phyloP scores from a whole-genome alignment of 768 basidiomycete species.

The Pleurotus eryngii region DNA sequence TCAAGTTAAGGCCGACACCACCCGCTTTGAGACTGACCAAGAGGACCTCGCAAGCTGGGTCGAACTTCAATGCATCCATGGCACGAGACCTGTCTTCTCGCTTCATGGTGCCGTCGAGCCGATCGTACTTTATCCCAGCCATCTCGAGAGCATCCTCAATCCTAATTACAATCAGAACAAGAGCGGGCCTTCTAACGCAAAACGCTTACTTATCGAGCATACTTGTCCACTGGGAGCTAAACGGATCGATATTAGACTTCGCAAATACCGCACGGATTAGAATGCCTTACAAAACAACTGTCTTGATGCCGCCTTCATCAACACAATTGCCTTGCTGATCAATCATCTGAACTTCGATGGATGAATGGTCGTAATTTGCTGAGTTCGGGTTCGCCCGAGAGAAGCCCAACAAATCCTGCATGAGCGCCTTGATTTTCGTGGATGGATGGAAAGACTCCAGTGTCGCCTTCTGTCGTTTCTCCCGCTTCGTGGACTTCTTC shows the following conservation, averaged over 20 bases:
- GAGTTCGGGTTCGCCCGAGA: constrained; percentile 87
- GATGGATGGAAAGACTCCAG: constrained; percentile 68
- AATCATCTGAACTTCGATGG: constrained; percentile 72
- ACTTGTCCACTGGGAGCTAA: constrained; percentile 89
- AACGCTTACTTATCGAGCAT: constrained; percentile 83
- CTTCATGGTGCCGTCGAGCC: constrained; percentile 97
- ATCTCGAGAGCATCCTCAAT: constrained; percentile 87
- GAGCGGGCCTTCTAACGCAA: not conserved
- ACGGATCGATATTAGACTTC: constrained; percentile 10
- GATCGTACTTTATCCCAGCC: constrained; percentile 81
- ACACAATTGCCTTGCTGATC: constrained; percentile 69
- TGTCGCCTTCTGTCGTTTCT: constrained; percentile 60
- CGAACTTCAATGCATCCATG: constrained; percentile 89
- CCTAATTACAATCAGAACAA: constrained; percentile 33
- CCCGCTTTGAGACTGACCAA: constrained; percentile 96
- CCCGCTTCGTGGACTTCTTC: constrained; percentile 63
- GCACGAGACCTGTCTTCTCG: constrained; percentile 89
- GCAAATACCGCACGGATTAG: constrained; percentile 13
- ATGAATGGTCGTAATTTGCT: constrained; percentile 75
- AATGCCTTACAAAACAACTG: constrained; percentile 86
- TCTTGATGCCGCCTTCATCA: constrained; percentile 76
- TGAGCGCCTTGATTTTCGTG: constrained; percentile 84
- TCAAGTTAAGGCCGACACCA: constrained; percentile 94
- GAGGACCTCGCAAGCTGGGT: constrained; percentile 89
- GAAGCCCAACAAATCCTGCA: constrained; percentile 76